Conservation (phyloP, 805 yeast species). For the Nakazawaea holstii region DNA sequence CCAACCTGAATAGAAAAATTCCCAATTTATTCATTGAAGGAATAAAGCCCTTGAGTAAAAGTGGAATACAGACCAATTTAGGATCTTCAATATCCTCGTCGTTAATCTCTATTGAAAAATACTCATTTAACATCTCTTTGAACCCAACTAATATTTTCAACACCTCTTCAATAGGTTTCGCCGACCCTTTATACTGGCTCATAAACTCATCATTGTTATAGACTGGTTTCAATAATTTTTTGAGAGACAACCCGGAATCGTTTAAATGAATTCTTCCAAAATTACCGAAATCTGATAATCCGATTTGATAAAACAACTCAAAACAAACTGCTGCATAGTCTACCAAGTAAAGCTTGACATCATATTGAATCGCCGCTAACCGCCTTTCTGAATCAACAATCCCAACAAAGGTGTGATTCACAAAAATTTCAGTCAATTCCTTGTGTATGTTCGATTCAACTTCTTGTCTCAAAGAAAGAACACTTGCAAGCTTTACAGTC, state of each 20-base stretch:
- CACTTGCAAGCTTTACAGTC: constrained; percentile 50
- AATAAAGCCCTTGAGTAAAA: constrained; percentile 55
- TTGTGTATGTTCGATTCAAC: constrained; percentile 41
- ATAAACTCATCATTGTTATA: constrained; percentile 19
- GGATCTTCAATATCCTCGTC: constrained; percentile 27
- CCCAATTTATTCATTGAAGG: constrained; percentile 67
- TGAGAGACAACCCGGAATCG: constrained; percentile 25
- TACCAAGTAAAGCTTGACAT: constrained; percentile 67
- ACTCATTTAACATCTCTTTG: constrained; percentile 78
- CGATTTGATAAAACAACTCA: constrained; percentile 79
- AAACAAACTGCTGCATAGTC: constrained; percentile 69
- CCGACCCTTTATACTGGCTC: not conserved
- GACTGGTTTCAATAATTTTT: constrained; percentile 33
- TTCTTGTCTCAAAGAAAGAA: constrained; percentile 47
- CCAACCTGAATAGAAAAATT: constrained; percentile 58
- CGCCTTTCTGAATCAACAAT: constrained; percentile 68
- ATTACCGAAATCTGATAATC: constrained; percentile 72
- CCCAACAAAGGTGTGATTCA: constrained; percentile 73
- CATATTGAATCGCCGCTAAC: constrained; percentile 80
- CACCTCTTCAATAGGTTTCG: constrained; percentile 18
- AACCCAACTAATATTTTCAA: constrained; percentile 34
- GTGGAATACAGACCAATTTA: constrained; percentile 51
- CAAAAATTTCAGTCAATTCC: constrained; percentile 62
- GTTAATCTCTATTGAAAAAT: constrained; percentile 53
- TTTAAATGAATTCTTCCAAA: constrained; percentile 55